These are phyloP conservation scores for Meira miltonrushii DNA, from an alignment of 1,284 basidiomycete genomes.

Conservation along the genomic window DNA sequence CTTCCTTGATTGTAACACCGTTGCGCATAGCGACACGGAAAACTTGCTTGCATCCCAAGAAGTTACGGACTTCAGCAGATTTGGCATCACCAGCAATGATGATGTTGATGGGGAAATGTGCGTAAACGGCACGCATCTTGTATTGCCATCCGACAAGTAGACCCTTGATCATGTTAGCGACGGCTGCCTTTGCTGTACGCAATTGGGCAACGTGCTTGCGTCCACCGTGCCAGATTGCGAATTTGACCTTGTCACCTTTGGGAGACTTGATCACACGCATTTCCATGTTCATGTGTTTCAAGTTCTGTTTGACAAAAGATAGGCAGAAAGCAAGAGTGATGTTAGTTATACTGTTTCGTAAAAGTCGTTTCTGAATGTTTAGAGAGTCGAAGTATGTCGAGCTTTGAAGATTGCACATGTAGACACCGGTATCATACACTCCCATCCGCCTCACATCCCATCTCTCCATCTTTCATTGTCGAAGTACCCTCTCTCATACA, in stretches of 20 bases:
- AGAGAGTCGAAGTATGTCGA: too few relatives aligned
- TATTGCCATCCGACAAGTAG: slow-evolving; percentile 60
- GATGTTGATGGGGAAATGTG: slow-evolving; percentile 99
- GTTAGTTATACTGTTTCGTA: too few relatives aligned
- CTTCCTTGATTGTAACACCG: slow-evolving; percentile 81
- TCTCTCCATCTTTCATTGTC: not conserved
- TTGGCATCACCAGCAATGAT: slow-evolving; percentile 80
- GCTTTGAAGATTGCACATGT: too few relatives aligned
- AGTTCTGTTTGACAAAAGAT: slow-evolving; percentile 28
- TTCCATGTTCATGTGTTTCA: slow-evolving; percentile 53
- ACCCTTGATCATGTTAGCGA: slow-evolving; percentile 95
- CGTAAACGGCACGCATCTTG: slow-evolving; percentile 85
- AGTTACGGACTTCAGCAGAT: slow-evolving; percentile 93
- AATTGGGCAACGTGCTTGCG: slow-evolving; percentile 99
- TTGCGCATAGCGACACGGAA: slow-evolving; percentile 87
- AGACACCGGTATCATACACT: not conserved
- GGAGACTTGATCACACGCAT: slow-evolving; percentile 54
- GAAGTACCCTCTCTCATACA: not conserved
- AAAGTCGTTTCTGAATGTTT: too few relatives aligned
- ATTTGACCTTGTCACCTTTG: slow-evolving; percentile 68
- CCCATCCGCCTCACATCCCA: not conserved
- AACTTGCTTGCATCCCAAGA: slow-evolving; percentile 87
- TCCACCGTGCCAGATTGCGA: slow-evolving; percentile 95
- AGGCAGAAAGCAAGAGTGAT: not conserved
- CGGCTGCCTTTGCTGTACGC: slow-evolving; percentile 87